These are phyloP conservation scores for Dactylorhiza incarnata DNA, from an alignment of 106 monocot species.

Conservation along the genomic window DNA sequence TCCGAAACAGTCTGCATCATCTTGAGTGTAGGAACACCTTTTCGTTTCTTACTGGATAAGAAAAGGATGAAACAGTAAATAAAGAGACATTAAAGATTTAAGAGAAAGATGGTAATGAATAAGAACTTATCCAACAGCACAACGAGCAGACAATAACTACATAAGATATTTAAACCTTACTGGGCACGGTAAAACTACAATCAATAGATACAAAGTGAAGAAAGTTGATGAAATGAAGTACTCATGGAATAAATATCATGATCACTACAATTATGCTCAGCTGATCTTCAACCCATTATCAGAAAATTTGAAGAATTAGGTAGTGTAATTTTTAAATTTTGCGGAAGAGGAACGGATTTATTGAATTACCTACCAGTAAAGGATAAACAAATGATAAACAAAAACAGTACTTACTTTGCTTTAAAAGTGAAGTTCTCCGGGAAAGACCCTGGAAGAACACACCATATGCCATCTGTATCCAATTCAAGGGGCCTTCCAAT, in stretches of 20 bases:
- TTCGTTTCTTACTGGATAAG: background rate
- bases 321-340: background rate
- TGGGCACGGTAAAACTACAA: background rate
- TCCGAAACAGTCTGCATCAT: no score
- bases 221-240: background rate
- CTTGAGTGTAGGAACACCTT: background rate
- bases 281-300: background rate
- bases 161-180: background rate
- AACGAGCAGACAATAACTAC: background rate
- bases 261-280: background rate
- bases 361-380: background rate
- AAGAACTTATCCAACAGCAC: background rate
- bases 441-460: conserved; percentile 96
- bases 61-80: background rate
- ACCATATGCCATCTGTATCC: conserved; percentile 99
- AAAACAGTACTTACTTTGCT: conserved; percentile 45
- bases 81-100: background rate
- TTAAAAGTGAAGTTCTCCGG: conserved; percentile 95
- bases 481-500: conserved; percentile 93
- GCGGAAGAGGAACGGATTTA: background rate
- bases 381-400: background rate
- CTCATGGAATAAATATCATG: background rate
- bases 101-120: background rate
- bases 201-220: background rate
- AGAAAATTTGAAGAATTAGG: background rate